Percentiles rank a stretch among this genome's conserved stretches.
Evolutionary conservation across 2,329 filamentous ascomycete species (phyloP).

Genomic region (Arthrocladium fulminans): DNA sequence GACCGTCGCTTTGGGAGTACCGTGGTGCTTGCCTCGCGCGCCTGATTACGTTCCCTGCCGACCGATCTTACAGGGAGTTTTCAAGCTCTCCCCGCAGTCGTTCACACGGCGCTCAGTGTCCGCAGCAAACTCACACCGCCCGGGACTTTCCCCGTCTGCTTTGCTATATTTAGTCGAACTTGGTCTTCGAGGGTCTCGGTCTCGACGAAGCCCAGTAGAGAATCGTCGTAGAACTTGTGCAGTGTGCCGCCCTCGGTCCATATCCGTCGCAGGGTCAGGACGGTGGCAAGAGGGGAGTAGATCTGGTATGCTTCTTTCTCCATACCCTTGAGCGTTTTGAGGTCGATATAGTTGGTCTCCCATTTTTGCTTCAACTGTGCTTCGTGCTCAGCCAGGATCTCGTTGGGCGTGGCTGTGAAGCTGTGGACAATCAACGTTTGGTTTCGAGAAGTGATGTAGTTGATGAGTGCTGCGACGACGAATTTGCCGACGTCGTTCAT

Average conservation of each 20-base stretch:
- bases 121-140: slow-evolving; percentile 20
- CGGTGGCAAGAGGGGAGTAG: slow-evolving; percentile 44
- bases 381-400: slow-evolving; percentile 60
- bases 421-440: slow-evolving; percentile 60
- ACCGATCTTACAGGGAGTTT: background rate
- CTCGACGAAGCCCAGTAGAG: slow-evolving; percentile 45
- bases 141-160: slow-evolving; percentile 21
- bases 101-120: slow-evolving; percentile 17
- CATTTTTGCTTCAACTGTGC: slow-evolving; percentile 52
- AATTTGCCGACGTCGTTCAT: slow-evolving; percentile 64
- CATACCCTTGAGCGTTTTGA: slow-evolving; percentile 45
- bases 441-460: slow-evolving; percentile 46
- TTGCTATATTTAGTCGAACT: slow-evolving; percentile 19
- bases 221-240: slow-evolving; percentile 61
- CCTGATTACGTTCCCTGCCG: background rate
- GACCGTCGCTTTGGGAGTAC: too few relatives aligned
- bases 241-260: slow-evolving; percentile 65
- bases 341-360: slow-evolving; percentile 45
- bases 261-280: slow-evolving; percentile 56
- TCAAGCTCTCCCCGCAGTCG: background rate
- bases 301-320: slow-evolving; percentile 54
- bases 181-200: slow-evolving; percentile 45
- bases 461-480: slow-evolving; percentile 52
- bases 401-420: slow-evolving; percentile 55
- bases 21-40: background rate